Evolutionary conservation across 2,329 filamentous ascomycete genomes (phyloP), one percentile per base, ranked within the genome.

Genomic region (Penicillium sclerotiorum): DNA sequence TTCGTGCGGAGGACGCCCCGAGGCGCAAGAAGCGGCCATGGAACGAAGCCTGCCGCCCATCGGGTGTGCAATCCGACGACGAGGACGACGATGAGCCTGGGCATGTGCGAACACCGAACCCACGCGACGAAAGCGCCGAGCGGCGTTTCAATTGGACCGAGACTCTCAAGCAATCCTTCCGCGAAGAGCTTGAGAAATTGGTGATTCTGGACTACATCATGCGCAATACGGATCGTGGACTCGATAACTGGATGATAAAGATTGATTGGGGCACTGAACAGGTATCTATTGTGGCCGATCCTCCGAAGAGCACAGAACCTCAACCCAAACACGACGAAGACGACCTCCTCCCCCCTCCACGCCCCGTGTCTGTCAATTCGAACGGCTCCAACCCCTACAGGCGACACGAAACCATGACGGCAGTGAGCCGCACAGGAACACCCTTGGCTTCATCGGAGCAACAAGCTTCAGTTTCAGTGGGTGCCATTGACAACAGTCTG

Each of bases 181-280:
- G 94, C 30, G 94, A 99, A 70, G 89, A 97, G 73, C 80, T 99
- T 40, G 94, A 99, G 74, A 97, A 96, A 72, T 79, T 99, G 7
- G 95, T 99, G 18, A 95, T 99, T 63, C 73, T 99, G 58, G 94
- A 99, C 73, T 99, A 99, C 69, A 95, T 99, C 56, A 99, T 99
- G 94, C 85, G 94, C 50, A 99, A 99, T 67, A 99, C 94, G 1
- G 94, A 99, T 69, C 84, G 94, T 73, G 94, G 94, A 1, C 78
- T 96, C 49, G 94, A 99, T 69, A 99, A 99, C 63, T 99, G 94
- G 94, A 99, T 99, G 94, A 91, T 99, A 67, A 94, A 90, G 70
- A 89, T 99, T 25, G 92, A 99, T 70, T 90, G 86, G 80, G 83
- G 90, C 60, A 85, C 82, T 2, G 85, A 94, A 64, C 83, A 88